phyloP scores from a whole-genome alignment of 805 yeast genomes.

The Candida krabiensis region DNA sequence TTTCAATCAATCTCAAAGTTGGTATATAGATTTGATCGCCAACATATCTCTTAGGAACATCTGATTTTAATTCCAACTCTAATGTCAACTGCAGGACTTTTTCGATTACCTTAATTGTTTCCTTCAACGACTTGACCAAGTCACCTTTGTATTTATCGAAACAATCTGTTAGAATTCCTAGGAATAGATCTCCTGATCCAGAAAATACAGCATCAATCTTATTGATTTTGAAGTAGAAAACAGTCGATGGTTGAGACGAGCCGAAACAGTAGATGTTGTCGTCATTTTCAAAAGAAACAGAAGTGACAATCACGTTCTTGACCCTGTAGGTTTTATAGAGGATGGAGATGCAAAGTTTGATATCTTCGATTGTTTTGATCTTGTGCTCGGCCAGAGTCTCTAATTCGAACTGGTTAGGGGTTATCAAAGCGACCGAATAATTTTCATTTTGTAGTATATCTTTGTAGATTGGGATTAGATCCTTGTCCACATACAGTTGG shows the following conservation, averaged over 20 bases:
- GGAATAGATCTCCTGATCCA: conserved; percentile 75
- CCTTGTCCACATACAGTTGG: conserved; percentile 65
- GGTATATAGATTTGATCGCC: conserved; percentile 34
- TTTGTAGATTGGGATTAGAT: conserved; percentile 52
- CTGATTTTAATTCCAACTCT: conserved; percentile 18
- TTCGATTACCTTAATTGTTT: conserved; percentile 41
- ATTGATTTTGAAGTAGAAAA: conserved; percentile 42
- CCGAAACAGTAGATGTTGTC: conserved; percentile 42
- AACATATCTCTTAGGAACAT: conserved; percentile 5
- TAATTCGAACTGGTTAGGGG: conserved; percentile 78
- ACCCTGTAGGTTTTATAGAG: conserved; percentile 49
- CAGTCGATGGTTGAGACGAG: conserved; percentile 23
- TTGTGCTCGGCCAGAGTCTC: conserved; percentile 54
- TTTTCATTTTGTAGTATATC: conserved; percentile 41
- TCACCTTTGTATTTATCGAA: conserved; percentile 35
- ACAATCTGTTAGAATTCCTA: conserved; percentile 57
- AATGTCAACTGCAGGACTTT: conserved; percentile 43
- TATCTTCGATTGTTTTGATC: conserved; percentile 37
- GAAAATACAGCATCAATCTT: conserved; percentile 60
- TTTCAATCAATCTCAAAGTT: conserved; percentile 45
- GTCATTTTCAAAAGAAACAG: conserved; percentile 39
- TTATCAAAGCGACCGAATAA: conserved; percentile 45
- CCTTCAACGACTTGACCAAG: conserved; percentile 36
- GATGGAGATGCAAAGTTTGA: conserved; percentile 37
- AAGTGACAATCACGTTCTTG: conserved; percentile 57